Conservation (phyloP, 768 basidiomycete species). For the Lentinula edodes region DNA sequence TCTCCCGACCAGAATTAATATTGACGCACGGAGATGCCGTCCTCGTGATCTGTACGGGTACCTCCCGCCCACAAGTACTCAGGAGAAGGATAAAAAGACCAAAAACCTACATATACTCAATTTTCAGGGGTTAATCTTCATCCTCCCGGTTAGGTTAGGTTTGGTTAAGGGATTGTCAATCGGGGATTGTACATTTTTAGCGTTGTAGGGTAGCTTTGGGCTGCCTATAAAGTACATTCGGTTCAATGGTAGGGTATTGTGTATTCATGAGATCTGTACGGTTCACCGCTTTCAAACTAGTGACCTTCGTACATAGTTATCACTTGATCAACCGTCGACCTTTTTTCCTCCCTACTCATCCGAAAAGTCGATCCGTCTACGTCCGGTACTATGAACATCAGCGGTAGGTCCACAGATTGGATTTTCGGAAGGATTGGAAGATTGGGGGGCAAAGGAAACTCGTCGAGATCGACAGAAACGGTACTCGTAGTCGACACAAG, state of each 20-base stretch:
- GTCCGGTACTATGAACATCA: not conserved
- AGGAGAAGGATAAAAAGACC: no score
- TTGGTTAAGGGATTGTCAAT: no score
- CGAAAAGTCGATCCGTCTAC: not conserved
- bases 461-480: constrained; percentile 34
- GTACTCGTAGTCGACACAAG: constrained; percentile 32
- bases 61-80: no score
- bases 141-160: no score
- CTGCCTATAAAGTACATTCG: not conserved
- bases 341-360: not conserved
- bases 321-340: constrained; percentile 5
- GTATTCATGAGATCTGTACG: not conserved
- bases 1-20: no score
- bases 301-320: constrained; percentile 1
- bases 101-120: no score
- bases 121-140: no score
- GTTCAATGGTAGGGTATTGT: not conserved
- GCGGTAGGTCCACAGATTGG: not conserved
- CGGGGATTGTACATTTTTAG: no score
- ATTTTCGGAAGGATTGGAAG: not conserved
- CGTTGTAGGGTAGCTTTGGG: not conserved
- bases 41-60: no score
- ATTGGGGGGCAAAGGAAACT: constrained; percentile 41
- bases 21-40: no score
- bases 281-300: not conserved